Evolutionary conservation across 2,329 filamentous ascomycete species (phyloP), one percentile per base, ranked within the genome.

Genomic region (Alternaria brassicae): DNA sequence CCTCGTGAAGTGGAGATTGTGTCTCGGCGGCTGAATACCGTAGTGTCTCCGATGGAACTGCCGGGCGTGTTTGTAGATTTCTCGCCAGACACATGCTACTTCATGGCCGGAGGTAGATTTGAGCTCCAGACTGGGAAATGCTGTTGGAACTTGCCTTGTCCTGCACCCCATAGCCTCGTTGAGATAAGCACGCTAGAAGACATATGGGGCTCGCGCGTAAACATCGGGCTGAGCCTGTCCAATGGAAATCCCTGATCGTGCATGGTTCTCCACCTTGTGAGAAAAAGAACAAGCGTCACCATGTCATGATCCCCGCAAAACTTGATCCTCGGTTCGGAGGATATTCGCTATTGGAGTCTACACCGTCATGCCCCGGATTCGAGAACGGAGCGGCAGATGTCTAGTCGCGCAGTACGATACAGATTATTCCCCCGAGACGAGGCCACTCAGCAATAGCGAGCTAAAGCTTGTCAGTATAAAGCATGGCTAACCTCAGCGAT

Each of bases 301-400:
- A 51, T 59, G 56, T 56, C 52, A 59, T 56, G 21, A 51, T 59
- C 56, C 52, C 52, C 56, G 45, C 56, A 56, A 32, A 37, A 44
- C 17, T 17, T 49, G 32, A 21, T 42, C 56, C 36, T 25, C 51
- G 51, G 23, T 40, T 49, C 56, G 56, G 51, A 41, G 42, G 37
- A 55, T 30, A 39, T 49, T 47, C 51, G 23, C 44, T 49, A 42
- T 48, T 45, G 37, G 51, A 17, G 41, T 27, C 5, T 21, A 48
- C 13, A 49, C 56, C 51, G 56, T 55, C 53, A 40, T 39, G 40
- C 56, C 52, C 56, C 56, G 40, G 56, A 51, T 56, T 39, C 30
- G 27, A 51, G 39, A 25, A 36, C 28, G 45, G 30, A 39, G 17
- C 56, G 52, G 56, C 56, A 59, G 44, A 56, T 59, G 53, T 17